Evolutionary conservation across 2,329 filamentous ascomycete genomes (phyloP).

Genomic region (Hypoxylon sp.): DNA sequence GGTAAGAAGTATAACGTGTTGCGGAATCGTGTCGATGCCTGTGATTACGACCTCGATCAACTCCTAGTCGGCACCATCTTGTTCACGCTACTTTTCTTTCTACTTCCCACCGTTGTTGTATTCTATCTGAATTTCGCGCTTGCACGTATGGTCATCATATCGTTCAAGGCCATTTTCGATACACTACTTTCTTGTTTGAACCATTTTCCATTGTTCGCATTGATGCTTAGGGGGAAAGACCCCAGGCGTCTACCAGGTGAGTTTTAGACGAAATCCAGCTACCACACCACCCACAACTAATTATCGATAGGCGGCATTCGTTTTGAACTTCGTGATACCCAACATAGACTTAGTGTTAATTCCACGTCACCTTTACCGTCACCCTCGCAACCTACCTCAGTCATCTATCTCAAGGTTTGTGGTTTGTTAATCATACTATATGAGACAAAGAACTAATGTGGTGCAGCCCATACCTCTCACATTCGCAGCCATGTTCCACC

Average conservation of each 20-base stretch:
- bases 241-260: constrained; percentile 86
- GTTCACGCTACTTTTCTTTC: constrained; percentile 94
- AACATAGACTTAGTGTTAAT: constrained; percentile 63
- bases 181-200: constrained; percentile 94
- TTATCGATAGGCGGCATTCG: constrained; percentile 78
- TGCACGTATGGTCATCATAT: constrained; percentile 94
- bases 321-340: constrained; percentile 88
- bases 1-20: constrained; percentile 98
- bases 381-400: constrained; percentile 73
- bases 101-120: constrained; percentile 93
- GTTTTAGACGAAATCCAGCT: constrained; percentile 41
- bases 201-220: constrained; percentile 95
- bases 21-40: constrained; percentile 97
- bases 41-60: constrained; percentile 98
- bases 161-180: constrained; percentile 90
- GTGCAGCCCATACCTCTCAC: constrained; percentile 86
- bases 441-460: constrained; percentile 17
- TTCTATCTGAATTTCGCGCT: constrained; percentile 98
- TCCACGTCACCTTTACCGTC: constrained; percentile 45
- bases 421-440: not conserved
- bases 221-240: constrained; percentile 97
- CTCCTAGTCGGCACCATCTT: constrained; percentile 95
- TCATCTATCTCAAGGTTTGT: constrained; percentile 86
- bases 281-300: constrained; percentile 26
- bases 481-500: constrained; percentile 94